Evolutionary conservation across 2,329 filamentous ascomycete species (phyloP), one percentile per base, ranked within the genome.

Genomic region (Beauveria brongniartii): DNA sequence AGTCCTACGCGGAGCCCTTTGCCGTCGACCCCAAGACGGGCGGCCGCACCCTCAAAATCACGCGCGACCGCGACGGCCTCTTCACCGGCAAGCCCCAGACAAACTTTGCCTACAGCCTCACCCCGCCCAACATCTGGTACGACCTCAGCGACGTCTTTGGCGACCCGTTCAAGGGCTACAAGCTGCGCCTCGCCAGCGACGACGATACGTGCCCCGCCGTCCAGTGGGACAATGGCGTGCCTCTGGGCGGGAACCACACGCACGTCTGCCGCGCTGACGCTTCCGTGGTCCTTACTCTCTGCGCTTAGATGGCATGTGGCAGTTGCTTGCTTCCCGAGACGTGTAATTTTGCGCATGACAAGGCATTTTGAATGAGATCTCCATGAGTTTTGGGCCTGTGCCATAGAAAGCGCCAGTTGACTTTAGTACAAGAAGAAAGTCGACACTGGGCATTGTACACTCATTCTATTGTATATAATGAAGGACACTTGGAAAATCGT

Each of bases 131-230:
- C 12, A 63, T 77, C 59, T 77, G 73, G 73, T 77, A 76, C 61
- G 75, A 77, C 63, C 66, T 77, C 40, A 73, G 69, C 67, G 69
- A 71, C 62, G 72, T 76, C 18, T 77, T 76, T 51, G 75, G 75
- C n/a, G 70, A 75, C 59, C 65, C 70, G 9, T 76, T 77, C 24
- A 54, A 54, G 20, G 73, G 74, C 16, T 64, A 67, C 54, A 74
- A 71, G 67, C 34, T 77, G 8, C 67, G 66, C 5, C 67, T 70
- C 9, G 65, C 64, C 24, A 73, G 71, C 63, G 65, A 65, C 34
- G 64, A 72, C 41, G 41, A 61, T 7, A 64, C 55, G 3, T 77
- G 75, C 67, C 69, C 70, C 0, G 56, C 65, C 3, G 76, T 77
- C 48, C 65, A 69, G 10, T 78, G 74, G 74, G 59, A 64, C 0